Conservation (phyloP, 192 early-diverging fungal genomes). For the Umbelopsis isabellina region DNA sequence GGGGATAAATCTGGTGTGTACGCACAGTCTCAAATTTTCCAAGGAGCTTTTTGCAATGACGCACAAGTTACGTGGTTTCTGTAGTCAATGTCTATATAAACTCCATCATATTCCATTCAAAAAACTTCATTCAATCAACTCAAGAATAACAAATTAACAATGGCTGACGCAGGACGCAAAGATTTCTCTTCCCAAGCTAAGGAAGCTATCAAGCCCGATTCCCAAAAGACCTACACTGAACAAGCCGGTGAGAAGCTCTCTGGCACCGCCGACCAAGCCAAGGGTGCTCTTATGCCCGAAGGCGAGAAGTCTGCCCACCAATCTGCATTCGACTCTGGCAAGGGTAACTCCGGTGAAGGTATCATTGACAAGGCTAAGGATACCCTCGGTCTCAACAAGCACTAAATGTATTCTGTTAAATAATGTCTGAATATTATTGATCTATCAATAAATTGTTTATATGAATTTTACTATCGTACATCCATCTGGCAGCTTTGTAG, state of each 20-base stretch:
- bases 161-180: slow-evolving; percentile 24
- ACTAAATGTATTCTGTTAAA: slow-evolving; percentile 15
- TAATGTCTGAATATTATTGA: neutral
- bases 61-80: neutral
- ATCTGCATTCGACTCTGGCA: neutral
- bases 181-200: slow-evolving; percentile 22
- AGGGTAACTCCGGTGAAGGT: neutral
- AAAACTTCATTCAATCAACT: neutral
- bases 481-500: too few species aligned
- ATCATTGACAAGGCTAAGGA: slow-evolving; percentile 20
- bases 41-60: neutral
- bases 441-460: too few species aligned
- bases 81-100: neutral
- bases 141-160: neutral
- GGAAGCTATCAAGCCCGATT: slow-evolving; percentile 20
- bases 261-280: neutral
- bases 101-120: neutral
- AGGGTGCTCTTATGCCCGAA: slow-evolving; percentile 18
- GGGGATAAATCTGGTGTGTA: too few species aligned
- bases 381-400: slow-evolving; percentile 5
- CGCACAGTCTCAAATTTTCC: neutral
- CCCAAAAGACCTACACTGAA: slow-evolving; percentile 27
- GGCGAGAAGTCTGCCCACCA: slow-evolving; percentile 13
- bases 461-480: too few species aligned
- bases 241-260: slow-evolving; percentile 24